Base-by-base conservation (phyloP, 1,284 basidiomycete genomes). In the Rhodotorula sp. region DNA sequence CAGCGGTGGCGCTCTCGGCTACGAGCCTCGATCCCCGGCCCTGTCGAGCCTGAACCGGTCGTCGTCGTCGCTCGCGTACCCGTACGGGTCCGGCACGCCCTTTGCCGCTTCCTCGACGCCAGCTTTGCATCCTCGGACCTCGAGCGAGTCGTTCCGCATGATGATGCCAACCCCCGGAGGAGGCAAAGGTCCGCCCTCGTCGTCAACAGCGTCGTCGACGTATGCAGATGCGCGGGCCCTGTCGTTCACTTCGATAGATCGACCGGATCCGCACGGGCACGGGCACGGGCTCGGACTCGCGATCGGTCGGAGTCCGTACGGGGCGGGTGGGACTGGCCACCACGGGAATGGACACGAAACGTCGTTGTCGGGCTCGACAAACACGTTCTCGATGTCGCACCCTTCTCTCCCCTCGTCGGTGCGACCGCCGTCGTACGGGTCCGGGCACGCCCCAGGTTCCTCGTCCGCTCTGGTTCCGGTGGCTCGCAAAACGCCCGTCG, bases 141-240 rank as follows among this genome's bases (percentile, higher is more conserved):
- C 78, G 8, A 71, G 72, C 56, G 78, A 78, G 54, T 77, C 76
- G 23, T 67, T 78, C 56, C 76, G 78, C 4, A 66, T 77, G 21
- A 43, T 69, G 16, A 69, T 76, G 1, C 67, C 72, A 14, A 29
- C 54, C 1, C 26, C 26, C 10, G 6, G 29, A 15, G 26, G 68
- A 72, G 59, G 72, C 71, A 14, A 69, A 70, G 39, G 16, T 57
- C 43, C 39, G 39, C 39, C 39, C 1, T 43, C 39, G 39, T 43
- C 39, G 39, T 43, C 39, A 14, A 12, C 39, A 14, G 39, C 51
- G 5, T 51, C 66, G 8, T 43, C 56, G 6, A 31, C 49, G 20
- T 67, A 66, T n/a, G 56, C 58, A n/a, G 69, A 68, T 34, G 67
- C 71, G 34, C 71, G 78, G 15, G 59, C 76, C 15, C 60, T 73